These are phyloP conservation scores for Orobanche coerulescens DNA, from an alignment of 257 asterid species.

Conservation along the genomic window DNA sequence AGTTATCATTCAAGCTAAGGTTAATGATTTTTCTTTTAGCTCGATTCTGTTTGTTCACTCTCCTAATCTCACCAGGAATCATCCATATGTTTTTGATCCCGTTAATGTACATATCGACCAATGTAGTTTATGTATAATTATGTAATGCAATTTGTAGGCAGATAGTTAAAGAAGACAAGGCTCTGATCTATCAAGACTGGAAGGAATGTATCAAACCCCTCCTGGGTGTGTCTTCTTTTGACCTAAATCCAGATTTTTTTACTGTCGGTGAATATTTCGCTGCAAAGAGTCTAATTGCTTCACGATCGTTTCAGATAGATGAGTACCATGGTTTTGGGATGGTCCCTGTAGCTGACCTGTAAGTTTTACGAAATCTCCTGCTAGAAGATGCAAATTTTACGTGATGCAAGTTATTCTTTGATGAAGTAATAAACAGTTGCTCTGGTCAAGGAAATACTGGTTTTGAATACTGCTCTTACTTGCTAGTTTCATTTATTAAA, in stretches of 20 bases:
- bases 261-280: constrained; percentile 59
- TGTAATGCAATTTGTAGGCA: constrained; percentile 38
- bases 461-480: background rate
- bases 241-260: constrained; percentile 50
- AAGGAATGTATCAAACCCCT: constrained; percentile 73
- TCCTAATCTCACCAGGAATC: background rate
- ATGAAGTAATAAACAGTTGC: background rate
- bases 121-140: constrained; percentile 11
- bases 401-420: background rate
- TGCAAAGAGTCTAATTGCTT: constrained; percentile 78
- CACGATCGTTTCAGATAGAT: constrained; percentile 75
- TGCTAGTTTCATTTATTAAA: constrained; percentile 1
- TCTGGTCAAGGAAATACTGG: background rate
- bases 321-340: constrained; percentile 79
- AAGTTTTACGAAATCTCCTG: constrained; percentile 31
- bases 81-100: background rate
- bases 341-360: constrained; percentile 99
- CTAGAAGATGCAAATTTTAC: background rate
- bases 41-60: background rate
- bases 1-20: background rate
- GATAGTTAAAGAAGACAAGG: constrained; percentile 74
- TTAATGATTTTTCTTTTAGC: background rate
- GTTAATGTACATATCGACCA: background rate
- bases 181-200: constrained; percentile 68
- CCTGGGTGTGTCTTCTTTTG: constrained; percentile 29